phyloP scores from a whole-genome alignment of 2,329 filamentous ascomycete species.

The Emergomyces africanus region DNA sequence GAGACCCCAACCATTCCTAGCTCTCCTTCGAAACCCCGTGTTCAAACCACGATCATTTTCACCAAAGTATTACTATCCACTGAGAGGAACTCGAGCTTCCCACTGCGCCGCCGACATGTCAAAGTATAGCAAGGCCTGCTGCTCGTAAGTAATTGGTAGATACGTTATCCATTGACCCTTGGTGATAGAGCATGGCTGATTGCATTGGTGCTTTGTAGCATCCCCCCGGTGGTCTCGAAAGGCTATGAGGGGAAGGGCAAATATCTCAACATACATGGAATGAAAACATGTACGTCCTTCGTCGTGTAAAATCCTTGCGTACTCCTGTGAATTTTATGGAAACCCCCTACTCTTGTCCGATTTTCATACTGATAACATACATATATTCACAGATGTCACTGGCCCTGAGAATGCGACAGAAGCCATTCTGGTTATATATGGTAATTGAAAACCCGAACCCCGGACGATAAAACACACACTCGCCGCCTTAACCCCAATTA shows the following conservation, averaged over 20 bases:
- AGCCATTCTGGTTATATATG: constrained; percentile 45
- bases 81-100: background rate
- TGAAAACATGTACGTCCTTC: constrained; percentile 44
- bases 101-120: constrained; percentile 18
- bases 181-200: background rate
- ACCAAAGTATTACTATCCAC: background rate
- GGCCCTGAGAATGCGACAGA: constrained; percentile 43
- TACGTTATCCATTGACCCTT: background rate
- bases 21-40: background rate
- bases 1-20: background rate
- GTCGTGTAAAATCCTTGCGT: background rate
- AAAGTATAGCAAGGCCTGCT: constrained; percentile 33
- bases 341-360: background rate
- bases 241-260: constrained; percentile 45
- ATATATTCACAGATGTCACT: constrained; percentile 38
- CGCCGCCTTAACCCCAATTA: background rate
- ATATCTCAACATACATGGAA: constrained; percentile 45
- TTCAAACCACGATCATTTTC: background rate
- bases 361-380: constrained; percentile 2
- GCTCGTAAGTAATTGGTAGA: constrained; percentile 24
- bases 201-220: constrained; percentile 15
- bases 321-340: background rate
- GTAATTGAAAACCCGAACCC: constrained; percentile 14
- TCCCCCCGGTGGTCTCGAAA: constrained; percentile 29
- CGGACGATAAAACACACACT: background rate